Percentiles rank a stretch among this genome's conserved stretches.
phyloP scores from a whole-genome alignment of 169 alveolate genomes.

The Plasmodium reichenowi region DNA sequence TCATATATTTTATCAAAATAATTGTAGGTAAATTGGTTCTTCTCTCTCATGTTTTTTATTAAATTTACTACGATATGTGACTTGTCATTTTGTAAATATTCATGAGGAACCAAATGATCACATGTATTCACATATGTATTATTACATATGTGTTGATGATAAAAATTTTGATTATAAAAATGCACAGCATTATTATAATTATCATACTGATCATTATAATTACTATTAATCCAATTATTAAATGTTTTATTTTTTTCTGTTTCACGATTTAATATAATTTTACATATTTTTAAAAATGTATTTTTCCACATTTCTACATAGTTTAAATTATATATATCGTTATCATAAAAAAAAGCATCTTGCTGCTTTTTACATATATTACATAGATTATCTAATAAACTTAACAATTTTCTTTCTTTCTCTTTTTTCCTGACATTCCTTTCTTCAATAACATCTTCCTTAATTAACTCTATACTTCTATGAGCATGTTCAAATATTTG shows the following conservation, averaged over 20 bases:
- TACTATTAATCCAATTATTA: no score
- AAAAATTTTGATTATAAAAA: no score
- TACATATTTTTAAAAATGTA: slow-evolving; percentile 46
- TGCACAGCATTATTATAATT: no score
- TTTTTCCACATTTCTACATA: slow-evolving; percentile 38
- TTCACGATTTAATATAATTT: neutral
- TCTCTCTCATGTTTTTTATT: slow-evolving; percentile 26
- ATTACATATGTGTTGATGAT: neutral
- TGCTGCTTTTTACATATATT: slow-evolving; percentile 40
- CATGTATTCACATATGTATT: neutral
- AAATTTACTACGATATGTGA: slow-evolving; percentile 5
- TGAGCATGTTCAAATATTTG: slow-evolving; percentile 62
- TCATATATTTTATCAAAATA: slow-evolving; percentile 72
- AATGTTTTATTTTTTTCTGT: no score
- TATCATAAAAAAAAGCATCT: slow-evolving; percentile 18
- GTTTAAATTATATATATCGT: slow-evolving; percentile 32
- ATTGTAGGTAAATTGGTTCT: slow-evolving; percentile 34
- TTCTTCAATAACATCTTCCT: slow-evolving; percentile 15
- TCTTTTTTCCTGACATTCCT: slow-evolving; percentile 29
- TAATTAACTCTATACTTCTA: slow-evolving; percentile 54
- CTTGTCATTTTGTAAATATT: neutral
- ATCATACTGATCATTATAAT: no score
- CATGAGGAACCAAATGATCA: neutral
- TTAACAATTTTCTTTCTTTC: slow-evolving; percentile 18
- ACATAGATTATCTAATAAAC: slow-evolving; percentile 25